Conservation (phyloP, 2,329 filamentous ascomycete genomes). For the Arthrobotrys pseudoclavata region DNA sequence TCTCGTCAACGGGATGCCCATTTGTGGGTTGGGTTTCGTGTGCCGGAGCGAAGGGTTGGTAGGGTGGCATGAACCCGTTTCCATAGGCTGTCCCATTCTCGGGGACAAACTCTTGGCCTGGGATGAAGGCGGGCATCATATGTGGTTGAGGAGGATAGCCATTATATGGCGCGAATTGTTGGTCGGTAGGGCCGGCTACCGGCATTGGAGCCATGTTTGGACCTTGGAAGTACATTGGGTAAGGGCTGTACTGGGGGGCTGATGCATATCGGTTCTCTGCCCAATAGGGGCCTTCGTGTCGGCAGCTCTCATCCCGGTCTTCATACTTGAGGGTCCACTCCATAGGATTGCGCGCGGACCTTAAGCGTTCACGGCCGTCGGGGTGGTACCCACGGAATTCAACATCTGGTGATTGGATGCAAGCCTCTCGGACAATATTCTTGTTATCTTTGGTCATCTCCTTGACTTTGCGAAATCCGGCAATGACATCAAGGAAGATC, state of each 20-base stretch:
- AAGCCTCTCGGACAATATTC: conserved; percentile 80
- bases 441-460: conserved; percentile 76
- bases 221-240: conserved; percentile 66
- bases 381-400: conserved; percentile 71
- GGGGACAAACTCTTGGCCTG: conserved; percentile 58
- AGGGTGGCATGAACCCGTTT: conserved; percentile 54
- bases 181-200: conserved; percentile 42
- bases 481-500: conserved; percentile 82
- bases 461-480: conserved; percentile 87
- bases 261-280: conserved; percentile 66
- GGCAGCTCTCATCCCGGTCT: conserved; percentile 79
- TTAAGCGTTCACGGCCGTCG: conserved; percentile 55
- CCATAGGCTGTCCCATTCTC: conserved; percentile 58
- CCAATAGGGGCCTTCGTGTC: conserved; percentile 77
- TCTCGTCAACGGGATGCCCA: conserved; percentile 47
- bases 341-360: conserved; percentile 56
- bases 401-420: conserved; percentile 78
- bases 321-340: conserved; percentile 81
- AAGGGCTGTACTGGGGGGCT: conserved; percentile 65
- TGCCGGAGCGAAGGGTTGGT: conserved; percentile 44
- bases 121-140: conserved; percentile 50
- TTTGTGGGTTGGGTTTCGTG: conserved; percentile 48
- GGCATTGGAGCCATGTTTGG: conserved; percentile 59
- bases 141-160: conserved; percentile 38
- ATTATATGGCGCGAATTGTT: conserved; percentile 52